A percentile compares a stretch with the other conserved stretches of the same genome.
These are phyloP conservation scores for Geranium incanum DNA, from an alignment of 441 rosid genomes.

Conservation along the genomic window DNA sequence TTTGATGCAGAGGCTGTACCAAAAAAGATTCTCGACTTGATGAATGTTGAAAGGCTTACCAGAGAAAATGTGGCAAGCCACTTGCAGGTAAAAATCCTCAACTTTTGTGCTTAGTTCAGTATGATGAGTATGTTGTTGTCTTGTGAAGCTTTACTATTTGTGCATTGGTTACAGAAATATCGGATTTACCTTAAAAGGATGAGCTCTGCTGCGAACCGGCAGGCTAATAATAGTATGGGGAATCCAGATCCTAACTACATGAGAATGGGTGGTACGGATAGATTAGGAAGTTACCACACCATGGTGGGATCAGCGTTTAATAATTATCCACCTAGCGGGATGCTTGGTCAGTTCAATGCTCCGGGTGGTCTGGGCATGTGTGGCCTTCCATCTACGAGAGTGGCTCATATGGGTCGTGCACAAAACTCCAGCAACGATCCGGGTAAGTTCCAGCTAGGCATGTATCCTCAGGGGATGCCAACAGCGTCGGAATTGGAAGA, in stretches of 20 bases:
- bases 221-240: constrained; percentile 54
- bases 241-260: constrained; percentile 53
- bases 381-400: constrained; percentile 55
- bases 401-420: constrained; percentile 31
- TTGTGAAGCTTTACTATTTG: constrained; percentile 21
- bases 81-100: constrained; percentile 52
- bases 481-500: constrained; percentile 46
- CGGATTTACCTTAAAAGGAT: constrained; percentile 73
- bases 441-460: constrained; percentile 40
- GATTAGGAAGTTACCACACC: constrained; percentile 48
- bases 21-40: constrained; percentile 79
- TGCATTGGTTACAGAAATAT: constrained; percentile 51
- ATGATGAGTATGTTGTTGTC: constrained; percentile 6
- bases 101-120: constrained; percentile 9
- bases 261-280: constrained; percentile 41
- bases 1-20: constrained; percentile 82
- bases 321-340: constrained; percentile 46
- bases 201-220: constrained; percentile 63
- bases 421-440: constrained; percentile 18
- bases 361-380: constrained; percentile 52
- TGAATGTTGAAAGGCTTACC: constrained; percentile 83
- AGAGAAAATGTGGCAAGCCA: constrained; percentile 99
- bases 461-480: constrained; percentile 54
- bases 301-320: constrained; percentile 42
- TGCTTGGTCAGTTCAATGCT: constrained; percentile 52